Base-by-base conservation (phyloP, 176 grass and related monocot genomes). In the Rhipidocladum racemiflorum region DNA sequence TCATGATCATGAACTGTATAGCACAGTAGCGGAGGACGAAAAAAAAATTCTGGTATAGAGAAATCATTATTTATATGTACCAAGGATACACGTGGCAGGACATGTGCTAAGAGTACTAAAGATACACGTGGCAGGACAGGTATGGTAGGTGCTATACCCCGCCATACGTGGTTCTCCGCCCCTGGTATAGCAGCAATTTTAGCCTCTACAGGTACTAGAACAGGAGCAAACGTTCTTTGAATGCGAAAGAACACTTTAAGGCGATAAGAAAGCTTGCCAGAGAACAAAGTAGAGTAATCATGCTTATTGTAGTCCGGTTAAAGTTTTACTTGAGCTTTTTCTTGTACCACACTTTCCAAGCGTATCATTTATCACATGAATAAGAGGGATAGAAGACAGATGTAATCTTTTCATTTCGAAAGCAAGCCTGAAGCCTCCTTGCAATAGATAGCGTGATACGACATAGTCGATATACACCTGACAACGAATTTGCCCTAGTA, bases 331-430 rank as follows among this genome's bases (percentile, higher is more conserved):
- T 24, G 67, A 15, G n/a, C n/a, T 13, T 69, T 69, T 25, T 15
- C 68, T 70, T 70, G 42, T 15, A 45, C 39, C 44, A 43, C 6
- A 28, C 6, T 45, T 70, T 7, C 23, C 68, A 48, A 17, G 42
- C 27, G 60, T 43, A 69, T 69, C 21, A 69, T 17, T 21, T 17
- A 42, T 48, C 66, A 48, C 42, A 17, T 13, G 6, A 42, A 11
- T 13, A 38, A 21, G 38, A 16, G n/a, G 42, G 68, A 28, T 43
- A 70, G 11, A 10, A 45, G 14, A 70, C 12, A 12, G 15, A 49
- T 39, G 21, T 8, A 46, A 18, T 9, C 8, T 51, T 63, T 81
- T 71, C 67, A 82, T 82, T 60, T 30, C 13, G 18, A 71, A 81
- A 59, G 23, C 29, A 29, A 77, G 29, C 48, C 2, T 59, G 20